Evolutionary conservation across 768 basidiomycete genomes (phyloP), one percentile per base, ranked within the genome.

Genomic region (Filobasidium floriforme): DNA sequence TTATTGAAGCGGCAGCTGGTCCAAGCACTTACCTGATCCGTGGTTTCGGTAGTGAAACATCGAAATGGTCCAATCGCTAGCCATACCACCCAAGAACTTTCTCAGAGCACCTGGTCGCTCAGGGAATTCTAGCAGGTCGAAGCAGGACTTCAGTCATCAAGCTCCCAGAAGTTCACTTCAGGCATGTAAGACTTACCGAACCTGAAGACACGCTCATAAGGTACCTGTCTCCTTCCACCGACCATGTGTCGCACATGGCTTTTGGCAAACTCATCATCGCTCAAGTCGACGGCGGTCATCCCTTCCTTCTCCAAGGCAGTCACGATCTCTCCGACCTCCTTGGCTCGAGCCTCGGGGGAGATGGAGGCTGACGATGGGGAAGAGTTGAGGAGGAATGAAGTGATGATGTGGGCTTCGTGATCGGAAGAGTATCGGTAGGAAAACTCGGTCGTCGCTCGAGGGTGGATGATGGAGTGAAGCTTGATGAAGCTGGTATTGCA

Each of bases 21-120:
- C 5, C 46, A 12, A 1, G 52, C 15, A 82, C 87, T 66, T 71
- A 90, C 93, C 93, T 75, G 89, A 91, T 37, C 96, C 96, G 67
- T 98, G 94, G 76, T 98, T 97, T 63, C 96, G 85, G 79, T 99
- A 99, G 77, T 99, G 96, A 81, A 98, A 99, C 69, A 99, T 77
- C 0, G 92, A 89, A 59, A 99, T 90, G 77, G 93, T 97, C 92
- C 93, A 97, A 28, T 86, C 87, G 22, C 84, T 81, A 40, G 88
- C 88, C 54, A 99, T 76, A 2, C 88, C 89, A 32, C 87, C 82
- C 67, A 99, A 82, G 82, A 98, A 99, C 70, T 89, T 90, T 51
- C 89, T 86, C 65, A 99, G 81, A 3, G 94, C 96, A 1, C 87
- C 88, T 0, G 92, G 93, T 62, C 96, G 82, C 77, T 99, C 96